phyloP scores from a whole-genome alignment of 176 grass and related monocot species.

The Juncus inflexus region DNA sequence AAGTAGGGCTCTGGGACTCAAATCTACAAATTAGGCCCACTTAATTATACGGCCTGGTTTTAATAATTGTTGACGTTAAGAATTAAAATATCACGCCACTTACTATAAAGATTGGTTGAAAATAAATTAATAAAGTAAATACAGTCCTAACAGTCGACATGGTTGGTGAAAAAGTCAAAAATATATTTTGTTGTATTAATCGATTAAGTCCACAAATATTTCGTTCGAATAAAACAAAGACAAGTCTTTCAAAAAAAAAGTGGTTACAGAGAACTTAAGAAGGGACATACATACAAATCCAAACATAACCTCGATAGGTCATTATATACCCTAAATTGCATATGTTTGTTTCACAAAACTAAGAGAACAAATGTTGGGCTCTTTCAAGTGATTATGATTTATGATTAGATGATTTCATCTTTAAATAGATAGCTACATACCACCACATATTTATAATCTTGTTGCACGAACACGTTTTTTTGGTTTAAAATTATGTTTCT shows the following conservation, averaged over 20 bases:
- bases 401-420: slow-evolving; percentile 1
- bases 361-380: background rate
- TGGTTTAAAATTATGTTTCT: background rate
- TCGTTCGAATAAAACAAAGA: slow-evolving; percentile 17
- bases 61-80: too few species aligned
- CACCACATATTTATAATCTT: background rate
- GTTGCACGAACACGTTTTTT: background rate
- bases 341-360: background rate
- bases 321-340: too few species aligned
- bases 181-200: too few species aligned
- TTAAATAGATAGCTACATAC: slow-evolving; percentile 1
- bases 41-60: too few species aligned
- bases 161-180: too few species aligned
- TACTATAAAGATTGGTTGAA: too few species aligned
- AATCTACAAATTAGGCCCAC: too few species aligned
- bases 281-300: background rate
- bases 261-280: background rate
- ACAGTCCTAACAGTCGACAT: too few species aligned
- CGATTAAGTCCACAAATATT: too few species aligned
- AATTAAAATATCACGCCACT: too few species aligned
- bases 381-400: background rate
- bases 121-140: too few species aligned
- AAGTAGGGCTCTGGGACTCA: too few species aligned
- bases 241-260: background rate
- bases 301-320: background rate